Base-by-base conservation (phyloP, 164 flowering plant genomes). In the Nymphaea colorata region DNA sequence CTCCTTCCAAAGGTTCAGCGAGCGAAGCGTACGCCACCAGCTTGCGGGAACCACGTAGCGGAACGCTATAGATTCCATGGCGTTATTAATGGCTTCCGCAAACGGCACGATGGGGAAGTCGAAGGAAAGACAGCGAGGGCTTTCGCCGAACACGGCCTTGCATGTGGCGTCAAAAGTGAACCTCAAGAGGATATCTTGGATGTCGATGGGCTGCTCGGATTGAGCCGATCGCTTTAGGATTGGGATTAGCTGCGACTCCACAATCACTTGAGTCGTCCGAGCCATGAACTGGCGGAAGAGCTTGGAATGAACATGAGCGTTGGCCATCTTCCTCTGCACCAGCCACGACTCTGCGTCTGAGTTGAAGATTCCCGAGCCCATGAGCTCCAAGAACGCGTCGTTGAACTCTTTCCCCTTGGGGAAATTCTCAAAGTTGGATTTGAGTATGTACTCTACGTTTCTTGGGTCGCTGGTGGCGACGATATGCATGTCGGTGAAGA, bases 71-170 rank as follows among this genome's bases (percentile, higher is more conserved):
- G 75, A 79, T 43, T 82, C 79, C 63, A 67, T 68, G 0, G 68
- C 71, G n/a, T 76, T 78, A 16, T 77, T 76, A 16, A 80, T 59
- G 0, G 87, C 88, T 60, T 76, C 75, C 2, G 76, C 73, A 41
- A 72, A 65, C 4, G 68, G 68, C 14, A 72, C 62, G 0, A 61
- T 36, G 1, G 81, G 83, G 11, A 79, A 65, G 0, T 73, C 79
- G 3, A 69, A 6, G 0, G 78, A 73, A 4, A 83, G 74, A 17
- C 75, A 71, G 1, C 67, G 53, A 0, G 81, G 83, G 60, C 82
- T 83, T 18, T 43, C 61, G 15, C 81, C 89, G 2, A 68, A 65
- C n/a, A 81, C 61, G 15, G 75, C 8, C 15, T 18, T 53, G 67
- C 77, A 70, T 0, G 77, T 81, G 17, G 41, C 67, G 44, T 83